These are phyloP conservation scores for Metschnikowia anglica DNA, from an alignment of 805 yeast species.

Conservation along the genomic window DNA sequence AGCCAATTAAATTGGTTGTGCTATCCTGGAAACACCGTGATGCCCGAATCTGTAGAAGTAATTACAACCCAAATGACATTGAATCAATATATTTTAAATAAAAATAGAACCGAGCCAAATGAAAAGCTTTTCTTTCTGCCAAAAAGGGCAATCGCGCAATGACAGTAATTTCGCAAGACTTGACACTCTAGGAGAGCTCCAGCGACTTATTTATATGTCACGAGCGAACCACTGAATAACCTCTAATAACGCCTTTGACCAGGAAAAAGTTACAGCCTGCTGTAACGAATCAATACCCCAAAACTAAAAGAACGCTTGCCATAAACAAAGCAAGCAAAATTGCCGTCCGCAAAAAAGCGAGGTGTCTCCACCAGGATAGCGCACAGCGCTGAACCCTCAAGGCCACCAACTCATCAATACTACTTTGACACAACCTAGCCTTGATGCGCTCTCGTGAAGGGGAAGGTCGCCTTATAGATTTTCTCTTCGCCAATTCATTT, in stretches of 20 bases:
- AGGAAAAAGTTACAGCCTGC: neutral
- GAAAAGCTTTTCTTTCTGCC: no score
- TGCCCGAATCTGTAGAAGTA: no score
- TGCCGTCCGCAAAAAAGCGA: neutral
- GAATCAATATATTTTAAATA: no score
- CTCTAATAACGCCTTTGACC: neutral
- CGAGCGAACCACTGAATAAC: no score
- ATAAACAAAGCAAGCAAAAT: neutral
- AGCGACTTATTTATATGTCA: no score
- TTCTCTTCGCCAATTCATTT: constrained; percentile 8
- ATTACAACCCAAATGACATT: no score
- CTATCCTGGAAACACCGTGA: no score
- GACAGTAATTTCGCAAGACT: no score
- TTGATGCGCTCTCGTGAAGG: neutral
- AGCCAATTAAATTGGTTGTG: no score
- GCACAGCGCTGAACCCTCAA: constrained; percentile 2
- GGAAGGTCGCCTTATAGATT: constrained; percentile 1
- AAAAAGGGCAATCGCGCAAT: no score
- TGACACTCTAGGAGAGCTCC: no score
- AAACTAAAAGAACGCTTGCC: neutral
- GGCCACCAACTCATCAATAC: constrained; percentile 2
- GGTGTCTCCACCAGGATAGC: constrained; percentile 5
- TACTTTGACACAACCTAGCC: neutral
- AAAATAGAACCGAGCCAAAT: no score
- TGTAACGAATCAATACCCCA: constrained; percentile 2